Evolutionary conservation across 345 rosid species (phyloP), one percentile per base, ranked within the genome.

Genomic region (Carallia pectinifolia): DNA sequence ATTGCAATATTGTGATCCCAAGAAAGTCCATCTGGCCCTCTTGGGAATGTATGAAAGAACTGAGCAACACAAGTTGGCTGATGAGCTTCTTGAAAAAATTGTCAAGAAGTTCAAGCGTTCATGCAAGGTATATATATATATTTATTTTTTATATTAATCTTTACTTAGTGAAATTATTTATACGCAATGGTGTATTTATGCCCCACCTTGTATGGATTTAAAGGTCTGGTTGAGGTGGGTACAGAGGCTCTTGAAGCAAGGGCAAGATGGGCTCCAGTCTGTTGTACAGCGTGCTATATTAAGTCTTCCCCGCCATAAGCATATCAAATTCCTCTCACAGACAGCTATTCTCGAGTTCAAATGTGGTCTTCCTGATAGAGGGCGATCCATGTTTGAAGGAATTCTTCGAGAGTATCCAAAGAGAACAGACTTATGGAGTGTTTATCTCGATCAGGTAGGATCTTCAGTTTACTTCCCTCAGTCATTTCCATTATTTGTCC

Each of bases 381-480:
- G 92, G 16, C 78, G 99, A 69, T 84, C 95, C 64, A 63, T 90
- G 81, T 95, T 95, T 80, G 97, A 95, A 87, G 88, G 89, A 52
- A 85, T 90, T 68, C 78, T 95, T 72, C 77, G 90, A 58, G 93
- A 95, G 78, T 95, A 90, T 74, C 99, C 99, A 2, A 95, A 92
- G 76, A 81, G 97, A 84, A 95, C 93, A 33, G 99, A 95, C 80
- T 77, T 95, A 67, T 95, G 97, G 97, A 92, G 97, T 74, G 79
- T 92, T 68, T 95, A 95, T 78, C 91, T 95, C 54, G 99, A 95
- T 81, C 97, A 94, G 70, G 99, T 95, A 77, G 50, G 82, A 65
- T 65, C 61, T 36, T 61, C 56, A 68, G 1, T 5, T 10, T 48
- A 10, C 56, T 19, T 37, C 4, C 66, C 1, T 36, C 5, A 30